Base-by-base conservation (phyloP, 2,329 filamentous ascomycete species). In the Tolypocladium album region DNA sequence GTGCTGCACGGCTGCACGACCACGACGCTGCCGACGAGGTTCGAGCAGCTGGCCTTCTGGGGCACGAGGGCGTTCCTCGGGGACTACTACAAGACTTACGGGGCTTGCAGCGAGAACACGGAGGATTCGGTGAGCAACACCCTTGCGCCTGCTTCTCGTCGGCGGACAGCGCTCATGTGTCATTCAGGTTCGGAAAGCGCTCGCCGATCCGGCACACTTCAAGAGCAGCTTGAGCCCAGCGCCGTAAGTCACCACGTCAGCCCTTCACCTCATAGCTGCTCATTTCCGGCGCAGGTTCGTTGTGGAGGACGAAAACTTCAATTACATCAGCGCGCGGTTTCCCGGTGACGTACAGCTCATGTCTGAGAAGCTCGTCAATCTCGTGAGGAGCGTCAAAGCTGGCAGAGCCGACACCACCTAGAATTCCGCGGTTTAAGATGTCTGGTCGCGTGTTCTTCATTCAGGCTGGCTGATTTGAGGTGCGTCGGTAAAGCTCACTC, bases 1-100 rank as follows among this genome's bases (percentile, higher is more conserved):
- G 70, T 82, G 4, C 68, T 82, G 31, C 72, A 76, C 57, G 75
- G 79, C 38, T 78, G 75, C 61, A 67, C 65, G 4, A 82, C 80
- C 7, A 82, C 80, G 0, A 75, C 79, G 0, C 68, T 83, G 53
- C 80, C 79, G 0, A 73, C 72, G 0, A 67, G 72, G 31, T 81
- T 82, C 65, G 80, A 83, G 66, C 75, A 79, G 62, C 58, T 72
- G 22, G 77, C 77, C 1, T 83, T 76, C 61, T 80, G 78, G 74
- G 72, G 74, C 4, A 82, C 80, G 3, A 70, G 78, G 43, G 67
- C 70, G 2, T 77, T 81, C 50, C 66, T 82, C 15, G 80, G 80
- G 3, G 80, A 82, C 59, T 82, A 82, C 63, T 82, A 82, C 67
- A 83, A 83, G 74, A 82, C 80, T 2, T 82, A 80, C 59, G 81